Evolutionary conservation across 129 eudicot species (phyloP).

Genomic region (Silybum marianum): DNA sequence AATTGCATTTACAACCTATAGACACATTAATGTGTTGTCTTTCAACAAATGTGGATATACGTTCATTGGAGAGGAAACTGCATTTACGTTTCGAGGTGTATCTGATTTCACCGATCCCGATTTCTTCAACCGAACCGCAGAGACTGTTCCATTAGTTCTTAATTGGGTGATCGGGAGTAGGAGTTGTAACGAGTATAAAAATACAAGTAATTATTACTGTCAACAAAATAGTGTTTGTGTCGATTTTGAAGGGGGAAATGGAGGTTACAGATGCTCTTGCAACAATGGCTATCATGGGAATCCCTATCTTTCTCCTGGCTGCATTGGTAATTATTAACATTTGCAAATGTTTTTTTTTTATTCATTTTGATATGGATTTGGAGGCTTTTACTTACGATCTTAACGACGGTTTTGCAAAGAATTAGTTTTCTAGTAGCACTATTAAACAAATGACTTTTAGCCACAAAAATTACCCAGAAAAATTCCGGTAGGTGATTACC

Average conservation of each 20-base stretch:
- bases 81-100: conserved; percentile 26
- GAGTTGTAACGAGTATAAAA: conserved; percentile 24
- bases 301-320: conserved; percentile 41
- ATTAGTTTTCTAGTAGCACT: no score
- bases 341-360: background rate
- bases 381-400: background rate
- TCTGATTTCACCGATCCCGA: conserved; percentile 32
- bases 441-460: no score
- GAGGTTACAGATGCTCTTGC: conserved; percentile 39
- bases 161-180: conserved; percentile 32
- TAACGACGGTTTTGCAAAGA: no score
- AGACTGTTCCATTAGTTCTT: conserved; percentile 36
- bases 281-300: conserved; percentile 35
- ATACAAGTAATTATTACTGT: conserved; percentile 22
- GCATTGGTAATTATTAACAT: conserved; percentile 18
- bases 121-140: background rate
- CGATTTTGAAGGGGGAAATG: conserved; percentile 23
- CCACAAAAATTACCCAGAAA: no score
- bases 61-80: conserved; percentile 38
- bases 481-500: no score
- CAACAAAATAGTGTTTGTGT: conserved; percentile 32
- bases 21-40: conserved; percentile 7
- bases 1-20: background rate
- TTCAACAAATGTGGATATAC: conserved; percentile 42
- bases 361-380: no score